A percentile compares a stretch with the other conserved stretches of the same genome.
Evolutionary conservation across 164 flowering plant genomes (phyloP).

Genomic region (Chimonanthus praecox): DNA sequence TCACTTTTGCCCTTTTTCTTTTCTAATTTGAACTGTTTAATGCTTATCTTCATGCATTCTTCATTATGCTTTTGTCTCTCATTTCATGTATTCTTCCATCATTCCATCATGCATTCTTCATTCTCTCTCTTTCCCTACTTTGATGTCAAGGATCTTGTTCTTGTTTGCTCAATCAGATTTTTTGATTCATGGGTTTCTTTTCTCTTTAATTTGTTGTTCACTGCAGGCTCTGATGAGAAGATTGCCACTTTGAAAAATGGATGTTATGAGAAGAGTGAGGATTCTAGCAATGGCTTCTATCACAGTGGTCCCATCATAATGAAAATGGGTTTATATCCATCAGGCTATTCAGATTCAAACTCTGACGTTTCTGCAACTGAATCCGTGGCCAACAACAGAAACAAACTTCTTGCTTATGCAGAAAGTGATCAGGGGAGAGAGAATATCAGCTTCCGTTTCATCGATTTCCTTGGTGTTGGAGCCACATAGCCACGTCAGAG

Average conservation of each 20-base stretch:
- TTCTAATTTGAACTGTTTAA: background rate
- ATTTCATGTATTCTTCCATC: background rate
- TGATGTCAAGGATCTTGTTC: too few species aligned
- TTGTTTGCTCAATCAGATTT: background rate
- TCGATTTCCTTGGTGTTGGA: slow-evolving; percentile 69
- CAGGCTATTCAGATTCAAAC: slow-evolving; percentile 38
- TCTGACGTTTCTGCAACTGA: slow-evolving; percentile 41
- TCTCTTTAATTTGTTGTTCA: background rate
- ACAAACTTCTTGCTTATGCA: slow-evolving; percentile 16
- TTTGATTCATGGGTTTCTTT: background rate
- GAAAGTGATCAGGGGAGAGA: slow-evolving; percentile 19
- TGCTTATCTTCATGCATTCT: background rate
- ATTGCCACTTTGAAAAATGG: slow-evolving; percentile 7
- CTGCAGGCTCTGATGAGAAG: slow-evolving; percentile 20
- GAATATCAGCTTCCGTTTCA: slow-evolving; percentile 29
- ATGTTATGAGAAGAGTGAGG: slow-evolving; percentile 11
- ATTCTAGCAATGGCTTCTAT: slow-evolving; percentile 13
- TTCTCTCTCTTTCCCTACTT: background rate
- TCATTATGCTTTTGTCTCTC: background rate
- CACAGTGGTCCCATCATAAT: slow-evolving; percentile 4
- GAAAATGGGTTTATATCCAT: slow-evolving; percentile 18
- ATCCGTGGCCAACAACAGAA: slow-evolving; percentile 26
- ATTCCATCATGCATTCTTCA: background rate
- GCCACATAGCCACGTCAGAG: slow-evolving; percentile 16
- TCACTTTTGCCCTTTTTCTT: too few species aligned